Evolutionary conservation across 1,284 basidiomycete genomes (phyloP), one percentile per base, ranked within the genome.

Genomic region (Thecaphora frezii): DNA sequence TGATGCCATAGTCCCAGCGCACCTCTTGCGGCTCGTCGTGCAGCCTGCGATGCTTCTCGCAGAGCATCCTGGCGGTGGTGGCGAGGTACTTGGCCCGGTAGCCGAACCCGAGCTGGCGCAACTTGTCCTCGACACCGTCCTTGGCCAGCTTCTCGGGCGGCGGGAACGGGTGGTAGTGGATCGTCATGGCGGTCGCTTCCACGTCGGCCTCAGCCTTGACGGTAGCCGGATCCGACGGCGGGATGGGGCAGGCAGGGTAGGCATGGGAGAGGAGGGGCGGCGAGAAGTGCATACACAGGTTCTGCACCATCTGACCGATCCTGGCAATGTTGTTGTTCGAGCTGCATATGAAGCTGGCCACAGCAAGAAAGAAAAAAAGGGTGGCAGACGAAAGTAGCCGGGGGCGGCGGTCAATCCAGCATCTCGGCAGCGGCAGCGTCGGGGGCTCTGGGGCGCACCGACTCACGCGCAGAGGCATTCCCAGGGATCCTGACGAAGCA

Each of bases 271-370:
- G 56, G 5, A 93, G 79, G 10, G 86, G 81, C 10, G 39, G 76
- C 86, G 90, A 49, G 88, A 83, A 77, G 22, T 76, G 71, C 10
- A 69, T 76, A 46, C 71, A 74, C 0, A 78, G 61, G 25, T 77
- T 77, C 44, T 76, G 74, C 24, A 78, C 76, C 76, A 78, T 78
- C 51, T 75, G 73, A 10, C 74, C 72, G 22, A 78, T 78, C 10
- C 77, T 53, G 2, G 77, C 74, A 24, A 78, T 98, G 72, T 98
- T 94, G 79, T 98, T 98, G 76, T 97, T 98, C 1, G 93, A 91
- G 18, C 93, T 97, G 74, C 94, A 98, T 66, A 99, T 97, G 81
- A 98, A 98, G 10, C 93, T 58, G 52, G n/a, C n/a, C n/a, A n/a
- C n/a, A n/a, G n/a, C 16, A 16, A 14, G 19, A 38, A 38, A 16